These are phyloP conservation scores for Starmerella sp. DNA, from an alignment of 805 yeast genomes.

Conservation along the genomic window DNA sequence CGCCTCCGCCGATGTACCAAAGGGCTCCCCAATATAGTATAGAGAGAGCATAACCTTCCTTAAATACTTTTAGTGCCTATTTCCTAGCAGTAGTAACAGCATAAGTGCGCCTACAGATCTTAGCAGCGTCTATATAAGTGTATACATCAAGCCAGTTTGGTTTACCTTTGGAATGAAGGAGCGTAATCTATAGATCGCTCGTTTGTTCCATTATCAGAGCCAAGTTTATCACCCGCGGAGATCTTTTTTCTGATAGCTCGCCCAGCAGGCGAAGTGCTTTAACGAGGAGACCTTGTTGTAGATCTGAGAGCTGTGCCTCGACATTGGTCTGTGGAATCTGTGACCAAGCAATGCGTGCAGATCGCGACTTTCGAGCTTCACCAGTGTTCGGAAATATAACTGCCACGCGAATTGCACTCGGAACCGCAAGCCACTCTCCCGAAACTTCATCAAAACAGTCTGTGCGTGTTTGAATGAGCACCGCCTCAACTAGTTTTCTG, in stretches of 20 bases:
- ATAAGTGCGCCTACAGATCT: no score
- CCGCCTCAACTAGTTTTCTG: constrained; percentile 14
- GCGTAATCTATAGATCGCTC: no score
- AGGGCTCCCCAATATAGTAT: constrained; percentile 12
- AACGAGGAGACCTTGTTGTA: neutral
- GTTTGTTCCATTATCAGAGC: neutral
- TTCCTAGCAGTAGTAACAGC: neutral
- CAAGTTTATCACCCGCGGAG: constrained; percentile 11
- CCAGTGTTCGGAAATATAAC: neutral
- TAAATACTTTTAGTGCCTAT: neutral
- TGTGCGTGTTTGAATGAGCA: constrained; percentile 19
- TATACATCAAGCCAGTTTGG: no score
- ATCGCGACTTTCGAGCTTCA: neutral
- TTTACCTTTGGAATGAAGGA: no score
- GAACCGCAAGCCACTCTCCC: constrained; percentile 20
- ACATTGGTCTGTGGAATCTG: neutral
- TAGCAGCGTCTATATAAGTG: no score
- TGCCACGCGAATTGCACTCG: constrained; percentile 2
- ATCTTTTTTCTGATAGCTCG: neutral
- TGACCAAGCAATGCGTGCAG: neutral
- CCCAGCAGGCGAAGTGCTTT: neutral
- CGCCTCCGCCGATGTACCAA: neutral
- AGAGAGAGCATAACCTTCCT: neutral
- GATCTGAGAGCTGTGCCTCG: neutral
- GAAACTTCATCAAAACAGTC: constrained; percentile 21